Evolutionary conservation across 257 asterid species (phyloP).

Genomic region (Solanum etuberosum): DNA sequence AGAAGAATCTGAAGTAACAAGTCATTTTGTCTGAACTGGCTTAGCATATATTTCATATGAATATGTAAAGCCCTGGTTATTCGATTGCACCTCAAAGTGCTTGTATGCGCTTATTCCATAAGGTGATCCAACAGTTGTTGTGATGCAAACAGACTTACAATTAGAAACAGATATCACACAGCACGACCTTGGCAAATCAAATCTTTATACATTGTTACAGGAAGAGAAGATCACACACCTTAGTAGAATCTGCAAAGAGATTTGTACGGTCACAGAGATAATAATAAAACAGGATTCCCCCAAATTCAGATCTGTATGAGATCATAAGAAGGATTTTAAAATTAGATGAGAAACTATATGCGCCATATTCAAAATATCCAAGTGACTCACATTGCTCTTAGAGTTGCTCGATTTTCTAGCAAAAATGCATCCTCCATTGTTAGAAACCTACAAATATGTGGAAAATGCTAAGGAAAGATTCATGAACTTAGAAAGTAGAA

Average conservation of each 20-base stretch:
- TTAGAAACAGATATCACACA: neutral
- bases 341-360: neutral
- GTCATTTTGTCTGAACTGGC: neutral
- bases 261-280: conserved; percentile 87
- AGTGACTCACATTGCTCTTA: conserved; percentile 33
- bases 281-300: conserved; percentile 69
- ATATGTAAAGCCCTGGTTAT: neutral
- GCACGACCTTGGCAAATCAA: neutral
- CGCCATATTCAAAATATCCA: neutral
- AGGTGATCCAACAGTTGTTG: neutral
- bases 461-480: conserved; percentile 9
- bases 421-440: conserved; percentile 41
- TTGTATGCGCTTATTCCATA: neutral
- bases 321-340: conserved; percentile 5
- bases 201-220: neutral
- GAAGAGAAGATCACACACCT: conserved; percentile 34
- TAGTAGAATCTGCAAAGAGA: conserved; percentile 69
- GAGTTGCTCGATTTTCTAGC: conserved; percentile 34
- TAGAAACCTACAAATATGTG: conserved; percentile 24
- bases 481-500: neutral
- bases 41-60: neutral
- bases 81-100: neutral
- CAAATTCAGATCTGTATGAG: conserved; percentile 79
- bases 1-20: neutral
- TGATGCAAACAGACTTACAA: neutral